Conservation (phyloP, 108 stramenopile genomes). For the Stephanodiscus minutulus region DNA sequence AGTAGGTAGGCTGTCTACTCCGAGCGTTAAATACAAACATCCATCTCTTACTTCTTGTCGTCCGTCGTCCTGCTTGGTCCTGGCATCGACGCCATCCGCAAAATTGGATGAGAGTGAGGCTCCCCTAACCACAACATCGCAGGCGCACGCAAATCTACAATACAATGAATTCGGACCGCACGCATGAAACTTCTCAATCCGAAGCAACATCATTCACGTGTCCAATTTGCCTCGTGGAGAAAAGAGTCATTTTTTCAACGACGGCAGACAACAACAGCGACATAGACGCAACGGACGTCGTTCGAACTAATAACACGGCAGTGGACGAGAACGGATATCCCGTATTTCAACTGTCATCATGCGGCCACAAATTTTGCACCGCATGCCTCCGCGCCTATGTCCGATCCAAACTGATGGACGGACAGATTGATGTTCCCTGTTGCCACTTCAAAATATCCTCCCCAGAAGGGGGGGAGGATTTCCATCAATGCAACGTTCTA, state of each 20-base stretch:
- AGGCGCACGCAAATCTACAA: too few species aligned
- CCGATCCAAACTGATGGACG: slow-evolving; percentile 49
- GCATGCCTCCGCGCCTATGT: slow-evolving; percentile 53
- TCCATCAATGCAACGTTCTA: slow-evolving; percentile 24
- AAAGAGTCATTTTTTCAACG: background rate
- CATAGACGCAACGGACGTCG: background rate
- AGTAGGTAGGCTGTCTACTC: too few species aligned
- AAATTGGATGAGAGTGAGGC: too few species aligned
- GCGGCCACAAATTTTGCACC: slow-evolving; percentile 51
- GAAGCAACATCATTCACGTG: slow-evolving; percentile 6
- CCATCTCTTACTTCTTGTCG: too few species aligned
- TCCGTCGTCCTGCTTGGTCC: too few species aligned
- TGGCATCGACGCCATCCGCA: too few species aligned
- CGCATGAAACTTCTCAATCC: background rate
- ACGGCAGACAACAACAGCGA: background rate
- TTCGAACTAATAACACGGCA: slow-evolving; percentile 8
- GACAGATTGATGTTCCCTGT: slow-evolving; percentile 29
- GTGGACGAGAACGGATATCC: background rate
- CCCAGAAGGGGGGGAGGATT: slow-evolving; percentile 3
- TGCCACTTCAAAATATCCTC: slow-evolving; percentile 23
- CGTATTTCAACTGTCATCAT: slow-evolving; percentile 31
- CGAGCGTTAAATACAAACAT: too few species aligned
- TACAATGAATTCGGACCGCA: too few species aligned
- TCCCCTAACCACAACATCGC: too few species aligned
- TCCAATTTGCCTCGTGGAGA: slow-evolving; percentile 10